phyloP scores from a whole-genome alignment of 208 protist genomes.

The Trypanosomatidae sp. region DNA sequence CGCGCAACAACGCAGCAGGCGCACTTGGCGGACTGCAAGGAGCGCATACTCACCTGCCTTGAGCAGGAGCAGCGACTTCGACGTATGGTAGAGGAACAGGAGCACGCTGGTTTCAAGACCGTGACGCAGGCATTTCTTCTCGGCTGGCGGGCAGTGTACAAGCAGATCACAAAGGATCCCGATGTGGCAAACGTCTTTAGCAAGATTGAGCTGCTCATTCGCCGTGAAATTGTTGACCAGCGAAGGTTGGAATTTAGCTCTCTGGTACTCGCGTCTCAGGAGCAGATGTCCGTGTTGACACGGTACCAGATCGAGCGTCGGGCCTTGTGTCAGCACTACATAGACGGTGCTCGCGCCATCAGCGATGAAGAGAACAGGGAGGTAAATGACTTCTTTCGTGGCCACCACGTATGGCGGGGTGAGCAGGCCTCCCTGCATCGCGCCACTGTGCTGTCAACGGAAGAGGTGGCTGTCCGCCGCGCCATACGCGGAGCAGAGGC shows the following conservation, averaged over 20 bases:
- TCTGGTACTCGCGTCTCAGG: conserved; percentile 22
- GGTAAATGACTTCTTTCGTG: conserved; percentile 20
- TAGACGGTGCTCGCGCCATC: conserved; percentile 29
- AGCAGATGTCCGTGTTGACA: conserved; percentile 4
- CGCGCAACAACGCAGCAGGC: conserved; percentile 9
- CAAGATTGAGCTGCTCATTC: conserved; percentile 58
- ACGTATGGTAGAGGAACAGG: conserved; percentile 41
- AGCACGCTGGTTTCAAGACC: conserved; percentile 37
- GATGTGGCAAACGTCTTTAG: conserved; percentile 39
- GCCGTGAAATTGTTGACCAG: conserved; percentile 55
- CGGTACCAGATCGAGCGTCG: conserved; percentile 16
- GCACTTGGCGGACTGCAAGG: conserved; percentile 7
- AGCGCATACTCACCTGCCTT: conserved; percentile 9
- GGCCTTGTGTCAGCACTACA: conserved; percentile 38
- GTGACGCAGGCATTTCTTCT: conserved; percentile 41
- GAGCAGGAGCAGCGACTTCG: conserved; percentile 49
- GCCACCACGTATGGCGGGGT: conserved; percentile 3
- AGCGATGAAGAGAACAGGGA: conserved; percentile 40
- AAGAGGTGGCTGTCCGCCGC: conserved; percentile 8
- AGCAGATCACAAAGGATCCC: conserved; percentile 26
- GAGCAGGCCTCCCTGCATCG: conserved; percentile 1
- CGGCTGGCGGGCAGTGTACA: conserved; percentile 58
- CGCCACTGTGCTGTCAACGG: conserved; percentile 10
- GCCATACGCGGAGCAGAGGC: conserved; percentile 25
- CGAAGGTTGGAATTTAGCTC: conserved; percentile 39